Evolutionary conservation across 2,329 filamentous ascomycete species (phyloP).

Genomic region (Microsporum canis): DNA sequence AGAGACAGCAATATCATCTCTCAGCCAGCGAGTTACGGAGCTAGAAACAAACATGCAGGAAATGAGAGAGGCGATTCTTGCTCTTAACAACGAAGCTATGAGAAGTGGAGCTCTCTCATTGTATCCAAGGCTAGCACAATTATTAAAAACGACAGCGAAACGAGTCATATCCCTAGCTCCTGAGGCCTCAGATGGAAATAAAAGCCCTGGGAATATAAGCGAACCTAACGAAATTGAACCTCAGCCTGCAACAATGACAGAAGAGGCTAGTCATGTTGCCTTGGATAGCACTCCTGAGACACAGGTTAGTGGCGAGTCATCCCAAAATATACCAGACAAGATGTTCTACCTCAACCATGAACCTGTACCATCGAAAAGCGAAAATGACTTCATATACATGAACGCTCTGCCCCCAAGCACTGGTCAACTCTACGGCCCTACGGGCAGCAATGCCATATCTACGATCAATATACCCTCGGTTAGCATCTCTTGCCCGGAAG

Average conservation of each 20-base stretch:
- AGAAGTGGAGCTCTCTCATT: conserved; percentile 47
- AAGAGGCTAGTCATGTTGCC: neutral
- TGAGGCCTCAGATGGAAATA: neutral
- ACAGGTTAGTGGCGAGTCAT: neutral
- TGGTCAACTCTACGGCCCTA: neutral
- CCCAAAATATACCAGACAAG: neutral
- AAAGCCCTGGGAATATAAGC: neutral
- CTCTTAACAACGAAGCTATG: conserved; percentile 52
- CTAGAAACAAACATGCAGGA: conserved; percentile 58
- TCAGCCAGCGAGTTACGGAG: conserved; percentile 58
- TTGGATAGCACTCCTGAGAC: neutral
- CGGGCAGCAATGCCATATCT: neutral
- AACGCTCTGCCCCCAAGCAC: neutral
- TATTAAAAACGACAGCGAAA: conserved; percentile 47
- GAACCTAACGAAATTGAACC: neutral
- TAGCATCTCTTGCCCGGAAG: neutral
- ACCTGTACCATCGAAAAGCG: neutral
- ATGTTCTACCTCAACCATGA: neutral
- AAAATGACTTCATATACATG: neutral
- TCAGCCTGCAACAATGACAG: neutral
- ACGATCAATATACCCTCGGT: neutral
- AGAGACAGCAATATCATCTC: conserved; percentile 62
- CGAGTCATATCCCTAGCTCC: conserved; percentile 45
- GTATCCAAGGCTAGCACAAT: conserved; percentile 46
- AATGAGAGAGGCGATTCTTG: conserved; percentile 61